Conservation (phyloP, 1,284 basidiomycete species). For the Entoloma clypeatum region DNA sequence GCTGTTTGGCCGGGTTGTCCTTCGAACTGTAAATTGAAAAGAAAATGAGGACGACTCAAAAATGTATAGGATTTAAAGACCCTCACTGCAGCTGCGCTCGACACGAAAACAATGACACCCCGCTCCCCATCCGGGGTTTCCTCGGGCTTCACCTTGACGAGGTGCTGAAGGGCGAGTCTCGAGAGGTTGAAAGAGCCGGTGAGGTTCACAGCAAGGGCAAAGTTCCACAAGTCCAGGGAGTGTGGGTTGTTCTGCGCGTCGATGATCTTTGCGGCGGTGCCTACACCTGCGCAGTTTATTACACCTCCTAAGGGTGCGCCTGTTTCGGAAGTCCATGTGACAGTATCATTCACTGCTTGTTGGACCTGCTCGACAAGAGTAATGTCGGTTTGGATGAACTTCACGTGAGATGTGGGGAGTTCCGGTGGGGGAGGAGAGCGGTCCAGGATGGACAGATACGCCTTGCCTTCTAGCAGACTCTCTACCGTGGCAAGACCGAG, state of each 20-base stretch:
- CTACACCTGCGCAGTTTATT: conserved; percentile 53
- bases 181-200: conserved; percentile 55
- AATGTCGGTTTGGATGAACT: conserved; percentile 44
- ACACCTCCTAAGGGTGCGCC: conserved; percentile 46
- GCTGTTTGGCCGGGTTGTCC: conserved; percentile 51
- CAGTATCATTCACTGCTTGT: conserved; percentile 36
- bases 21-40: conserved; percentile 24
- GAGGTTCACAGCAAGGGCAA: conserved; percentile 47
- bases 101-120: conserved; percentile 51
- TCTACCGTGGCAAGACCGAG: conserved; percentile 49
- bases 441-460: conserved; percentile 45
- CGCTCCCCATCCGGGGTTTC: conserved; percentile 45
- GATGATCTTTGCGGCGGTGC: conserved; percentile 43
- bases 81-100: conserved; percentile 54
- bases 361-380: conserved; percentile 34
- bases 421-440: conserved; percentile 33
- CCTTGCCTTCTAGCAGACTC: conserved; percentile 37
- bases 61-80: conserved; percentile 1
- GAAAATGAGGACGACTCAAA: neutral
- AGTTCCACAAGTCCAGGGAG: conserved; percentile 48
- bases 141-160: conserved; percentile 44
- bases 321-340: conserved; percentile 41
- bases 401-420: conserved; percentile 24
- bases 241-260: conserved; percentile 44
- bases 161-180: conserved; percentile 45